Base-by-base conservation (phyloP, 371 early-diverging fungal species). In the Lichtheimia corymbifera region DNA sequence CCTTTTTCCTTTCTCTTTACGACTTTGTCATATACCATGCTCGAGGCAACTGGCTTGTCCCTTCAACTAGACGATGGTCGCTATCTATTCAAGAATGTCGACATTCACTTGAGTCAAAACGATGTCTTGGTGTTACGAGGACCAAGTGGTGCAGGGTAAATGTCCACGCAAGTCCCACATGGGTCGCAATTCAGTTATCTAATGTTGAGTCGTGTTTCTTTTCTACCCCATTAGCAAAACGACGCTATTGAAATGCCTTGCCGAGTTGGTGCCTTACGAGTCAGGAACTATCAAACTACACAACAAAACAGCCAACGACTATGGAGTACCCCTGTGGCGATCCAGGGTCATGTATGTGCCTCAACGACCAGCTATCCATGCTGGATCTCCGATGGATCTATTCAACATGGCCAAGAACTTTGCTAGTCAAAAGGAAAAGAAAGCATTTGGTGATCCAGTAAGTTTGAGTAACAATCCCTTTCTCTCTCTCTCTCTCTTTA, bases 271-370 rank as follows among this genome's bases (percentile, higher is more conserved):
- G 3, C 74, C 85, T 4, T 85, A 83, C 61, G 85, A 91, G 15
- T 71, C 78, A 30, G 94, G 94, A 0, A 55, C 64, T 9, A 70
- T 86, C 24, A 77, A 71, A 27, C 68, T 93, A 28, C 55, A 80
- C 18, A 85, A 77, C 15, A 85, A 83, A 76, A 80, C 81, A 2
- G 83, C 89, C 0, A 70, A 74, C 27, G 79, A 87, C 43, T 74
- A 83, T 62, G 88, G 89, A 18, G 73, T 93, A 17, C 90, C 93
- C 0, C 53, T 63, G 20, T 94, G 93, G 93, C 79, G 96, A 22
- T 83, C 91, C 5, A 77, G 74, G 22, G 85, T 93, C 53, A 87
- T 91, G 83, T 95, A 95, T 71, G 91, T 95, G 9, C 95, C 95
- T 1, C 96, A 95, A 61, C 72, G 93, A 7, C 88, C 92, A 25